Evolutionary conservation across 2,329 filamentous ascomycete species (phyloP), one percentile per base, ranked within the genome.

Genomic region (Trichoderma aggressivum): DNA sequence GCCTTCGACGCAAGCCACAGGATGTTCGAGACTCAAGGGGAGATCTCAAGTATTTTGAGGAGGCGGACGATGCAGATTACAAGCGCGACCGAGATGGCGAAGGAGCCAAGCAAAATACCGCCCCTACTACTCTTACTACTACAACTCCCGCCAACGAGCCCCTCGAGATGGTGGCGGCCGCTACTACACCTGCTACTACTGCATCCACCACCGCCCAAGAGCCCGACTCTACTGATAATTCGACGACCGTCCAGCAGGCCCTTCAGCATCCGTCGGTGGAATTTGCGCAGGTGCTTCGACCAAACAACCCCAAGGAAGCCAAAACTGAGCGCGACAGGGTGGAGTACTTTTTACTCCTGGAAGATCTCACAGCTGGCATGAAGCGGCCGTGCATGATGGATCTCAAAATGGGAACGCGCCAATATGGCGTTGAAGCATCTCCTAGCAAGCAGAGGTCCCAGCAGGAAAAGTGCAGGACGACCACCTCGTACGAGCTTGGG

Each of bases 341-440:
- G 5, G 93, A 98, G 77, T 97, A 95, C 79, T 99, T 99, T 79
- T 84, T 99, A 16, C 86, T 99, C 1, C 84, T 99, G 11, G 96
- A 99, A 81, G 96, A 99, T 79, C 87, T 99, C 61, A 99, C 96
- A 1, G 93, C 95, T 2, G 95, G 95, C 39, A 98, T 99, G 96
- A 94, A 94, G 79, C 90, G 92, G 64, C 96, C 96, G 6, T 98
- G 96, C 81, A 97, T 99, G 72, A 92, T 99, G 81, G 96, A 99
- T 79, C 85, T 99, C 73, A 99, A 99, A 80, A 99, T 99, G 96
- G 96, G 96, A 24, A 99, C 96, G 8, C 91, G 96, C 2, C 96
- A 99, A 79, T 98, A 98, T 79, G 96, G 96, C 8, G 90, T 98
- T 14, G 94, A 98, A 75, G 96, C 96, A 2, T 90, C 88, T 67